Evolutionary conservation across 2,329 filamentous ascomycete species (phyloP), one percentile per base, ranked within the genome.

Genomic region (Neofusicoccum kwambonambiense): DNA sequence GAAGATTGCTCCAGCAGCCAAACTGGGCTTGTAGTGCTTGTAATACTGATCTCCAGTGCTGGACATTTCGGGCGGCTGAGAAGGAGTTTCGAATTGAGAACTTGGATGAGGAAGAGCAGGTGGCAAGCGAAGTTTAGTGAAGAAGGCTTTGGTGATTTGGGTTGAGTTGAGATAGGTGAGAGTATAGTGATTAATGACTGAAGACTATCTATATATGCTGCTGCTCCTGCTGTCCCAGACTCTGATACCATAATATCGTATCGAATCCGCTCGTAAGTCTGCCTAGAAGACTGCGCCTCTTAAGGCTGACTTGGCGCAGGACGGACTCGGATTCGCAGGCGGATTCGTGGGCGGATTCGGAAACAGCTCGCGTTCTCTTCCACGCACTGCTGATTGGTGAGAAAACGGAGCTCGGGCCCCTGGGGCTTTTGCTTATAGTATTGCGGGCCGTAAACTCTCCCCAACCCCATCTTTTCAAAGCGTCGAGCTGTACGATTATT

Each of bases 1-100:
- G 66, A 74, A 74, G 57, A 75, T 69, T 45, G 73, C 66, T 3
- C 71, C 72, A 13, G 69, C 71, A 2, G 68, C 65, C 39, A 74
- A 64, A 5, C 72, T 72, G 13, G 74, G 74, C 1, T 68, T 56
- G 58, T 76, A 76, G 27, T 31, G 27, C 27, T 31, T 31, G 27
- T 31, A 31, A 31, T 31, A 31, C 5, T 31, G 4, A 31, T 31
- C 27, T 31, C 27, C 27, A 7, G 27, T 31, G 27, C 27, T 31
- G 27, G 27, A 31, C 27, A 31, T 31, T 31, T 31, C 5, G 27
- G 27, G 27, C 27, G 27, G 27, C 27, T 31, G 4, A 31, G 27
- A 7, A 31, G 27, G 22, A 22, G 22, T 3, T 22, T 22, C 22
- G 2, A 22, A 22, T 3, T 22, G 22, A 22, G 22, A 22, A 22